These are phyloP conservation scores for Lepraria neglecta DNA, from an alignment of 495 filamentous ascomycete genomes.

Conservation along the genomic window DNA sequence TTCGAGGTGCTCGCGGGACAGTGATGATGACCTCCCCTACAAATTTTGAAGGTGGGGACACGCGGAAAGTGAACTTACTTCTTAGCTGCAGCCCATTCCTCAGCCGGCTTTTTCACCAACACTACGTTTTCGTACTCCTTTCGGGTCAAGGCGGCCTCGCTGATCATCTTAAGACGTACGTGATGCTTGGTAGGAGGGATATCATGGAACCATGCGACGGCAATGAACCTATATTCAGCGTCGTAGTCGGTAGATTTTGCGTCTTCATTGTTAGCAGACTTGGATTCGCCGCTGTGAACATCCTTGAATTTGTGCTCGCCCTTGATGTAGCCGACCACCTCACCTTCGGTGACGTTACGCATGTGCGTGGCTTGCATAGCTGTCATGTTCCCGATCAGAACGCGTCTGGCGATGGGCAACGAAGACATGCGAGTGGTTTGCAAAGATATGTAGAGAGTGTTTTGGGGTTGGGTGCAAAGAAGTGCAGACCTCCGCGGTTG, in stretches of 20 bases:
- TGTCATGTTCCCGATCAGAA: too few relatives aligned
- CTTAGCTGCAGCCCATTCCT: background rate
- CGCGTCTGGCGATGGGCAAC: too few relatives aligned
- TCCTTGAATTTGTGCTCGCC: too few relatives aligned
- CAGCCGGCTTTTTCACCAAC: slow-evolving; percentile 16
- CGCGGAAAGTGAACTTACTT: background rate
- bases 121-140: slow-evolving; percentile 22
- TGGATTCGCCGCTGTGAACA: too few relatives aligned
- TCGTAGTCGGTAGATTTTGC: background rate
- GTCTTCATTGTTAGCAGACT: too few relatives aligned
- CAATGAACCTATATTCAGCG: background rate
- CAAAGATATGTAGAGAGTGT: too few relatives aligned
- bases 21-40: background rate
- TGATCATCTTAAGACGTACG: slow-evolving; percentile 17
- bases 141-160: slow-evolving; percentile 22
- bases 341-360: too few relatives aligned
- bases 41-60: background rate
- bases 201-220: slow-evolving; percentile 7
- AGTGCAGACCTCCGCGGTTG: too few relatives aligned
- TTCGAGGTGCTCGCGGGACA: background rate
- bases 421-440: too few relatives aligned
- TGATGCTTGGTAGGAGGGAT: slow-evolving; percentile 23
- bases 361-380: too few relatives aligned
- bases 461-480: too few relatives aligned
- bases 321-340: too few relatives aligned